Evolutionary conservation across 202 grass and related monocot genomes (phyloP).

Genomic region (Elaeis oleifera): DNA sequence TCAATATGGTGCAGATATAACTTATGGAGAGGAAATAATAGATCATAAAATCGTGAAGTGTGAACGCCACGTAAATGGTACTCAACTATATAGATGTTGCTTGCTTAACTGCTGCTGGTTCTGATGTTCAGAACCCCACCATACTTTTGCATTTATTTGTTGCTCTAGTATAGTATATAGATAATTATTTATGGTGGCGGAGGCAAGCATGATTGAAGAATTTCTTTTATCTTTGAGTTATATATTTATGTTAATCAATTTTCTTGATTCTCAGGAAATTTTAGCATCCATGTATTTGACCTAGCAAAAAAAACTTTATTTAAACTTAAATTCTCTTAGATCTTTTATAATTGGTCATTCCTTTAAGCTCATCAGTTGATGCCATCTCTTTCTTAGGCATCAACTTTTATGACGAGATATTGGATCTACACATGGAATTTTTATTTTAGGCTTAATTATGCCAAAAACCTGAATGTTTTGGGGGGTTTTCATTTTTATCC

Average conservation of each 20-base stretch:
- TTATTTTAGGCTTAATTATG: too few species aligned
- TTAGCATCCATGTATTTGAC: neutral
- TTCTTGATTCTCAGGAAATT: neutral
- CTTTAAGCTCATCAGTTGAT: neutral
- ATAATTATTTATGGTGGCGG: too few species aligned
- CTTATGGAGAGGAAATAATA: slow-evolving; percentile 94
- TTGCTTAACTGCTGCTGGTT: too few species aligned
- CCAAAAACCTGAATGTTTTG: too few species aligned
- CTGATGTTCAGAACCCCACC: too few species aligned
- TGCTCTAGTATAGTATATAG: neutral
- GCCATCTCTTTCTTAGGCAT: too few species aligned
- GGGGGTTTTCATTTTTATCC: too few species aligned
- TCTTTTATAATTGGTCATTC: slow-evolving; percentile 24
- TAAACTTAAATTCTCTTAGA: slow-evolving; percentile 14
- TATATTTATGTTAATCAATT: neutral
- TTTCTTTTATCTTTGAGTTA: neutral
- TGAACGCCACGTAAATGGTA: slow-evolving; percentile 76
- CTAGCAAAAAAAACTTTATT: neutral
- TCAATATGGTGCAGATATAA: slow-evolving; percentile 96
- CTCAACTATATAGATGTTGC: neutral
- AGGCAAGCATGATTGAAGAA: too few species aligned
- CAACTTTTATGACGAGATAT: too few species aligned
- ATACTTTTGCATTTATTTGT: neutral
- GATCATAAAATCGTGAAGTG: slow-evolving; percentile 90
- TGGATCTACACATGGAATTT: too few species aligned